Percentiles rank a stretch among this genome's conserved stretches.
Evolutionary conservation across 148 eudicot genomes (phyloP).

Genomic region (Spergularia marina): DNA sequence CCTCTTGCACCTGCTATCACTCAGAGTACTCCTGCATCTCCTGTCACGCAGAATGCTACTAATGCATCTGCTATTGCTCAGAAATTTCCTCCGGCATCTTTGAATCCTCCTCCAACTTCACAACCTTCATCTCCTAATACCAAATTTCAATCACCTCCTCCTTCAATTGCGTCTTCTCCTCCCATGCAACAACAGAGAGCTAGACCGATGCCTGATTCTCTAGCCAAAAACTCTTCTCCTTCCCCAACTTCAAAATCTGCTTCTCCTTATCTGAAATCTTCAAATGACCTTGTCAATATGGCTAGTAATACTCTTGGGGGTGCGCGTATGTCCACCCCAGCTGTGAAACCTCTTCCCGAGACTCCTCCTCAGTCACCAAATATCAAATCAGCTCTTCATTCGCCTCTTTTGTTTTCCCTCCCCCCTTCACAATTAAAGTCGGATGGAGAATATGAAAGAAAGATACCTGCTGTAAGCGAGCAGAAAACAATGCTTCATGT

Average conservation of each 20-base stretch:
- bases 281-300: neutral
- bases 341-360: constrained; percentile 21
- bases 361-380: constrained; percentile 39
- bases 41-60: neutral
- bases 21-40: constrained; percentile 10
- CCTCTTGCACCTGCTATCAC: neutral
- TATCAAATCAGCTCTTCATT: constrained; percentile 22
- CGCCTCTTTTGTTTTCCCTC: constrained; percentile 58
- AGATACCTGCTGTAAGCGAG: constrained; percentile 35
- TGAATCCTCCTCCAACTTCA: constrained; percentile 7
- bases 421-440: constrained; percentile 51
- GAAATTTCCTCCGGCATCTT: constrained; percentile 14
- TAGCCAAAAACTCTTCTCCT: constrained; percentile 2
- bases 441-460: constrained; percentile 20
- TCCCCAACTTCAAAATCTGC: neutral
- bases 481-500: constrained; percentile 43
- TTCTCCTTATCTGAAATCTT: constrained; percentile 20
- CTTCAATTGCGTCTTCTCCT: constrained; percentile 9
- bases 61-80: constrained; percentile 4
- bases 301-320: neutral
- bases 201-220: constrained; percentile 4
- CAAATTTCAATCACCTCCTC: constrained; percentile 6
- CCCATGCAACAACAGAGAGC: constrained; percentile 9
- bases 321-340: constrained; percentile 18
- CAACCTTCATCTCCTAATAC: constrained; percentile 22